phyloP scores from a whole-genome alignment of 2,329 filamentous ascomycete genomes.

The Thermothelomyces thermophilus region DNA sequence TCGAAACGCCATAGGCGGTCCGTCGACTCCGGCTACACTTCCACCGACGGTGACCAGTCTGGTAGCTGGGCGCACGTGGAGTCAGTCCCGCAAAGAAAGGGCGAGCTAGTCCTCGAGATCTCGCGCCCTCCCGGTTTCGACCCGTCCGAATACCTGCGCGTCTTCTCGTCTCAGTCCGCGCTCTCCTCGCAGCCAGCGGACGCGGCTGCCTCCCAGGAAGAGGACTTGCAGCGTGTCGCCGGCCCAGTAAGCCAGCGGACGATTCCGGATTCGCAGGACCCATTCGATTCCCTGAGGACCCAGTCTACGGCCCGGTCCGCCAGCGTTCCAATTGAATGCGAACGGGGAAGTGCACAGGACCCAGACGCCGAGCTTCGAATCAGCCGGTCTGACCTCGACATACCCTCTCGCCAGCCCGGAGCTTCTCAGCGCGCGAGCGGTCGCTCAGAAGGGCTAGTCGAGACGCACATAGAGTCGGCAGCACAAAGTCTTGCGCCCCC shows the following conservation, averaged over 20 bases:
- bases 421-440: not conserved
- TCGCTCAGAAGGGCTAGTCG: not conserved
- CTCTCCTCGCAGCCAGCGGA: conserved; percentile 15
- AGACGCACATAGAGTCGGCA: not conserved
- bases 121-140: conserved; percentile 19
- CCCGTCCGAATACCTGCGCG: conserved; percentile 15
- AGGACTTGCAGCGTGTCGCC: not conserved
- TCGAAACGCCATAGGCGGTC: conserved; percentile 6
- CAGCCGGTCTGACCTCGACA: conserved; percentile 8
- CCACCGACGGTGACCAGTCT: conserved; percentile 5
- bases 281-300: conserved; percentile 16
- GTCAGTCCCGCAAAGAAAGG: conserved; percentile 2
- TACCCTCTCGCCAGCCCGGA: conserved; percentile 18
- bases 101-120: conserved; percentile 18
- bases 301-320: not conserved
- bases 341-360: not conserved
- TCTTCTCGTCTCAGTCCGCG: conserved; percentile 9
- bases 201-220: not conserved
- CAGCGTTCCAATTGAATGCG: not conserved
- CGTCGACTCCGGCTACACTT: conserved; percentile 15
- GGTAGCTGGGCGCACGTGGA: conserved; percentile 5
- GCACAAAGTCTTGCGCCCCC: not conserved
- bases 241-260: conserved; percentile 30
- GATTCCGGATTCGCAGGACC: conserved; percentile 41
- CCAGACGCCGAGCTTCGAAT: not conserved